Conservation (phyloP, 208 protist genomes). For the Balamuthia mandrillaris region DNA sequence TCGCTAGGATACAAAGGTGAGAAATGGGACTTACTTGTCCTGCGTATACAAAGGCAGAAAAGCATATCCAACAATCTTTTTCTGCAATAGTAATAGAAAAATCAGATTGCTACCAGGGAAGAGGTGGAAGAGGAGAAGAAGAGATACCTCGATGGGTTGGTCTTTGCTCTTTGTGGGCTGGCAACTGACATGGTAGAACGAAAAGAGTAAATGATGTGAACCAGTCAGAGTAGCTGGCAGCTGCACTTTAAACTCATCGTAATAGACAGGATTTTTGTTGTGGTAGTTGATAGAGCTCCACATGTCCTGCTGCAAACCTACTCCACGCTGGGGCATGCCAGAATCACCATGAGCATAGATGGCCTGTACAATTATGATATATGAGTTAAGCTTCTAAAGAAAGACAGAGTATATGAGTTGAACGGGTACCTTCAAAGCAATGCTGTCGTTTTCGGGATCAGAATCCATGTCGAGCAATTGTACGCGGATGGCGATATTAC, state of each 20-base stretch:
- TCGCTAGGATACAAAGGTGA: background rate
- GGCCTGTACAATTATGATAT: background rate
- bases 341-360: background rate
- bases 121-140: too few relatives aligned
- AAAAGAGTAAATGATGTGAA: constrained; percentile 55
- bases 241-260: constrained; percentile 53
- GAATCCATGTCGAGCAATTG: background rate
- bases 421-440: too few relatives aligned
- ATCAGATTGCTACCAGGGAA: too few relatives aligned
- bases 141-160: background rate
- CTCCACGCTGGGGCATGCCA: background rate
- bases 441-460: too few relatives aligned
- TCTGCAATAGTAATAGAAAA: background rate
- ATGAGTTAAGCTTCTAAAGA: background rate
- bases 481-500: constrained; percentile 17
- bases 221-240: constrained; percentile 35
- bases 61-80: constrained; percentile 4
- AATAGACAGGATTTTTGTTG: constrained; percentile 14
- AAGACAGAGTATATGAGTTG: background rate
- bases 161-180: constrained; percentile 23
- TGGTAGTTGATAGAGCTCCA: background rate
- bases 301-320: background rate
- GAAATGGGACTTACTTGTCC: background rate
- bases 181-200: constrained; percentile 54
- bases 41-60: background rate